Evolutionary conservation across 768 basidiomycete genomes (phyloP).

Genomic region (Lactarius evosmus): DNA sequence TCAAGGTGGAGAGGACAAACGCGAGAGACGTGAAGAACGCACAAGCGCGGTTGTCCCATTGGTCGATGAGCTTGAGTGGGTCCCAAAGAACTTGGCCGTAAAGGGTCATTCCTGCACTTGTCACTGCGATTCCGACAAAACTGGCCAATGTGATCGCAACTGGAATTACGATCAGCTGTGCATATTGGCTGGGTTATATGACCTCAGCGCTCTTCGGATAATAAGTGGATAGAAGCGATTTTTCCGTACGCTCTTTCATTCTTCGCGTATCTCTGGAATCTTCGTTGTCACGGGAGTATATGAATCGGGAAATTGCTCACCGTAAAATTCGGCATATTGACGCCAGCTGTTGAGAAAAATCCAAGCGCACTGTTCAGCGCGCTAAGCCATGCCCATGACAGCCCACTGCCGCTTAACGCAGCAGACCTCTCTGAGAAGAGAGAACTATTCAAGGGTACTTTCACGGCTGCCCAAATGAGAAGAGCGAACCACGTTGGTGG

Average conservation of each 20-base stretch:
- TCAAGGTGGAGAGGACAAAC: slow-evolving; percentile 69
- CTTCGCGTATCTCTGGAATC: slow-evolving; percentile 66
- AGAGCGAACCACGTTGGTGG: slow-evolving; percentile 40
- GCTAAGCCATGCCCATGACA: slow-evolving; percentile 75
- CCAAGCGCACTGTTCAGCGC: slow-evolving; percentile 76
- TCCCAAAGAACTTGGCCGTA: slow-evolving; percentile 73
- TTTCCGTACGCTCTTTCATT: slow-evolving; percentile 52
- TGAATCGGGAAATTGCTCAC: slow-evolving; percentile 29
- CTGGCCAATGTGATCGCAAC: slow-evolving; percentile 70
- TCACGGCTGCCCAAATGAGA: slow-evolving; percentile 46
- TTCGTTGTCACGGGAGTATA: not conserved
- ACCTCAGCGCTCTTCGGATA: not conserved
- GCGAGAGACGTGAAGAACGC: slow-evolving; percentile 80
- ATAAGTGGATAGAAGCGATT: not conserved
- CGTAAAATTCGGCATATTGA: slow-evolving; percentile 87
- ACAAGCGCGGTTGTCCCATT: slow-evolving; percentile 81
- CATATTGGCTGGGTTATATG: slow-evolving; percentile 53
- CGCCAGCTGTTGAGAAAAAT: slow-evolving; percentile 64
- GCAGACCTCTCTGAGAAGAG: slow-evolving; percentile 51
- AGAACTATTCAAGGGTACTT: slow-evolving; percentile 56
- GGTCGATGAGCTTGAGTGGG: slow-evolving; percentile 68
- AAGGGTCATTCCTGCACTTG: slow-evolving; percentile 66
- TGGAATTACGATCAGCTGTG: slow-evolving; percentile 75
- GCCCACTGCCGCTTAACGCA: slow-evolving; percentile 47
- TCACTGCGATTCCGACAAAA: slow-evolving; percentile 79